A percentile compares a stretch with the other conserved stretches of the same genome.
phyloP scores from a whole-genome alignment of 345 rosid genomes.

The Eucalyptus victrix region DNA sequence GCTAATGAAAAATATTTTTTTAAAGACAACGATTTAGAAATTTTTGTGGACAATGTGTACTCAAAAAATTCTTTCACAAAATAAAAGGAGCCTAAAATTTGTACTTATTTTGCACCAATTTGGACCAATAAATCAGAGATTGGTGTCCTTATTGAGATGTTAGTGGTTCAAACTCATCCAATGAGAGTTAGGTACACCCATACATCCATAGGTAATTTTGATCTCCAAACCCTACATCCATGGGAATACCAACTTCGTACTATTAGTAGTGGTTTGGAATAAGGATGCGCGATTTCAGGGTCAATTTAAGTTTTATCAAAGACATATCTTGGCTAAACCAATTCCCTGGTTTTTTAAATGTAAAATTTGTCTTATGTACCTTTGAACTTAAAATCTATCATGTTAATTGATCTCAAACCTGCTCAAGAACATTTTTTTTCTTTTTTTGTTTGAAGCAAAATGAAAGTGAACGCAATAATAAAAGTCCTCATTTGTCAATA shows the following conservation, averaged over 20 bases:
- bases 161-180: neutral
- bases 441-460: too few relatives aligned
- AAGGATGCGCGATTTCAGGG: accelerated
- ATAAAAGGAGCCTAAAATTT: neutral
- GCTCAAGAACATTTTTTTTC: too few relatives aligned
- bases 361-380: neutral
- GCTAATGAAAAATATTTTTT: neutral
- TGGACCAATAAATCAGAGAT: neutral
- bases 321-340: neutral
- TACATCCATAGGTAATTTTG: too few relatives aligned
- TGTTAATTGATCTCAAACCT: too few relatives aligned
- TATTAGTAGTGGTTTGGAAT: neutral
- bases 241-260: neutral
- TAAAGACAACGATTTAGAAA: neutral
- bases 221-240: neutral
- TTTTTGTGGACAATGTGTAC: accelerated
- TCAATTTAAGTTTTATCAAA: too few relatives aligned
- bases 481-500: neutral
- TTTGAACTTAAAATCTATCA: neutral
- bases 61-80: neutral
- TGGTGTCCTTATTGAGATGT: neutral
- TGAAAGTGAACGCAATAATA: neutral
- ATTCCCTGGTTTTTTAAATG: too few relatives aligned
- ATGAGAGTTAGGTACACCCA: neutral
- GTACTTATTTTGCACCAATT: neutral